A percentile compares a stretch with the other conserved stretches of the same genome.
phyloP scores from a whole-genome alignment of 2,329 filamentous ascomycete genomes.

The Fusarium hainanense region DNA sequence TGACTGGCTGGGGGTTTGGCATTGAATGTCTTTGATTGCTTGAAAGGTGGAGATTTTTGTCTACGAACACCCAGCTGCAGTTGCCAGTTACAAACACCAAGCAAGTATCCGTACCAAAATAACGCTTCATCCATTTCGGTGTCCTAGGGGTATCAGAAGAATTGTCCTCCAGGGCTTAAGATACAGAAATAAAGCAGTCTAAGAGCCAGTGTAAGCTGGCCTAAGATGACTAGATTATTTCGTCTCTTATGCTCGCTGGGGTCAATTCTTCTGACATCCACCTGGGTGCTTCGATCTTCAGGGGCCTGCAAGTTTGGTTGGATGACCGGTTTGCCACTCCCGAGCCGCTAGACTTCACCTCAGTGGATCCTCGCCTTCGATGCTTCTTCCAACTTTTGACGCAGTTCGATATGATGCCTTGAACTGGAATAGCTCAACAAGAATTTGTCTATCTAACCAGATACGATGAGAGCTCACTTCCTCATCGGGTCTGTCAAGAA shows the following conservation, averaged over 20 bases:
- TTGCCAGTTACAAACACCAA: neutral
- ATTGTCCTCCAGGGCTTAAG: no score
- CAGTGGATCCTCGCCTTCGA: constrained; percentile 3
- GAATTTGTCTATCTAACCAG: neutral
- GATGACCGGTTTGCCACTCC: constrained; percentile 30
- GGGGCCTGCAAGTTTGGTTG: constrained; percentile 11
- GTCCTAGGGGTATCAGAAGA: no score
- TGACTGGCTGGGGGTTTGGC: neutral
- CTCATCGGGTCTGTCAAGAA: neutral
- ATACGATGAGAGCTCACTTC: neutral
- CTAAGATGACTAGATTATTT: no score
- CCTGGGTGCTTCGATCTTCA: constrained; percentile 22
- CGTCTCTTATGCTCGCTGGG: no score
- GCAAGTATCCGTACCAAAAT: neutral
- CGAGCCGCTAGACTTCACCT: constrained; percentile 19
- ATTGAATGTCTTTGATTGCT: constrained; percentile 11
- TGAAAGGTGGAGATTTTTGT: neutral
- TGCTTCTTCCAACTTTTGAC: neutral
- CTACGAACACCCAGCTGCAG: neutral
- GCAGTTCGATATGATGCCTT: neutral
- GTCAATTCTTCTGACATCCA: no score
- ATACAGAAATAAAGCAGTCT: no score
- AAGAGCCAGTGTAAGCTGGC: no score
- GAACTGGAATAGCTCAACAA: neutral
- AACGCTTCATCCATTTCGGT: neutral